A percentile compares a stretch with the other conserved stretches of the same genome.
Conservation (phyloP, 495 filamentous ascomycete species). For the Wilcoxina mikolae region DNA sequence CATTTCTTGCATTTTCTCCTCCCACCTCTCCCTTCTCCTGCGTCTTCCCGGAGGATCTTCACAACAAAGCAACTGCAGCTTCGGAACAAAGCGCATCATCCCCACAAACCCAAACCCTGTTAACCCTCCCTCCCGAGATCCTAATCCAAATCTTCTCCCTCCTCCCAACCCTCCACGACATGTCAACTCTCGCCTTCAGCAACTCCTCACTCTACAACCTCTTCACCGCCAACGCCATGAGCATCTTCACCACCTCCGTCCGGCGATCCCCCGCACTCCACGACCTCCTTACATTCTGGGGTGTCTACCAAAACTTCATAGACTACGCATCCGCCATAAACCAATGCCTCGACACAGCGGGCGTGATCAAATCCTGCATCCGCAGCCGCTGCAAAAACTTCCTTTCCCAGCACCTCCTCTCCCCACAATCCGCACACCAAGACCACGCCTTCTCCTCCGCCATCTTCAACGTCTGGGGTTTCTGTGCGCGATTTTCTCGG, state of each 20-base stretch:
- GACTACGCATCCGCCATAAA: neutral
- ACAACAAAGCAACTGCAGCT: neutral
- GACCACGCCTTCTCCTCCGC: constrained; percentile 18
- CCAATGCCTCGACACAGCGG: neutral
- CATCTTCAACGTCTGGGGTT: constrained; percentile 22
- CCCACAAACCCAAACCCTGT: neutral
- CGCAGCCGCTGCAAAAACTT: constrained; percentile 18
- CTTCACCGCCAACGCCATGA: neutral
- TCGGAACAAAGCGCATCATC: neutral
- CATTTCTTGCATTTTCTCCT: neutral
- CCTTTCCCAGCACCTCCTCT: constrained; percentile 6
- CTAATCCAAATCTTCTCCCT: constrained; percentile 1
- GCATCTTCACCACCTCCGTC: neutral
- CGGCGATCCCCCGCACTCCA: neutral
- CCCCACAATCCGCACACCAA: constrained; percentile 3
- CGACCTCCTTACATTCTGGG: neutral
- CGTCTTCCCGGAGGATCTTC: neutral
- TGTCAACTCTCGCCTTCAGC: neutral
- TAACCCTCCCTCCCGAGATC: neutral
- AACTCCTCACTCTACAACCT: neutral
- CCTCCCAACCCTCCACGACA: neutral
- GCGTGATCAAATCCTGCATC: constrained; percentile 13
- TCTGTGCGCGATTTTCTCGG: constrained; percentile 10
- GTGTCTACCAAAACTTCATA: neutral
- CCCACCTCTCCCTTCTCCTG: neutral